Evolutionary conservation across 768 basidiomycete species (phyloP), one percentile per base, ranked within the genome.

Genomic region (Amanita rimosa): DNA sequence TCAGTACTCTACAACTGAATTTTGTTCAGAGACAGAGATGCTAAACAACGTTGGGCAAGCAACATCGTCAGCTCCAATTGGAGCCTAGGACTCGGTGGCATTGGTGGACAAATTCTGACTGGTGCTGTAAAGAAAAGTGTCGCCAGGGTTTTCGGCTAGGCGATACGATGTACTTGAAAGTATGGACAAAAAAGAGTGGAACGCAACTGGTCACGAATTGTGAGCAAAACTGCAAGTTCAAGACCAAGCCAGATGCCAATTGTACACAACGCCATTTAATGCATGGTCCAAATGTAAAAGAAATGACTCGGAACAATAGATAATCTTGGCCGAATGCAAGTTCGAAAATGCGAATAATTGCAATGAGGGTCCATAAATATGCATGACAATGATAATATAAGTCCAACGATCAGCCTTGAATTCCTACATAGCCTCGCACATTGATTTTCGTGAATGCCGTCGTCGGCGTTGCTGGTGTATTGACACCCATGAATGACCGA

Each of bases 1-100:
- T 19, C 22, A 26, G 39, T 37, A 43, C 4, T 49, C 38, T 22
- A 46, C 46, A 13, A 17, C 52, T 60, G 22, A 64, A 31, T 41
- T 3, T 31, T 29, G 29, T 59, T 13, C 57, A 86, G 85, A 41
- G 92, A 95, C 61, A 81, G 93, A 44, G 95, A 98, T 58, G 89
- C 95, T 22, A 96, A 96, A 64, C 78, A 84, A 57, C 79, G 81
- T 46, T 97, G 91, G 95, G 91, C 92, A 2, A 83, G 77, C 51
- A 75, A 72, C 22, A 73, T 88, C 14, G 76, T 79, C 10, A 71
- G 81, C n/a, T 76, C 76, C 2, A 74, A 74, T 33, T 88, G 88
- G 82, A 70, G 75, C 45, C 65, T 86, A 55, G 82, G 83, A 11
- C 60, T 92, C 22, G 85, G 90, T 24, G 85, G 92, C 0, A 63